phyloP scores from a whole-genome alignment of 192 early-diverging fungal genomes.

The Backusella australiensis region DNA sequence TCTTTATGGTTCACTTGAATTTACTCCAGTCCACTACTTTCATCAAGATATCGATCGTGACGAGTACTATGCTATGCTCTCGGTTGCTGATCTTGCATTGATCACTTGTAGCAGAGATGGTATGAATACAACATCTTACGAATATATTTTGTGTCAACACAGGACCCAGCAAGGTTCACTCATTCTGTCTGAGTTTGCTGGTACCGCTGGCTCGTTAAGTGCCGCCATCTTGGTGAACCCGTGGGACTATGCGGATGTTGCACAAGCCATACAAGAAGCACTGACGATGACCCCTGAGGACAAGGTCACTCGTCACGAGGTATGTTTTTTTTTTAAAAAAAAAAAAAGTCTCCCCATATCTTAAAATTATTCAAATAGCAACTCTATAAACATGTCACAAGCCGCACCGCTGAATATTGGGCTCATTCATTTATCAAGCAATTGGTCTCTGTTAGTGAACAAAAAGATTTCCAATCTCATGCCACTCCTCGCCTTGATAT shows the following conservation, averaged over 20 bases:
- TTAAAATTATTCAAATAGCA: constrained; percentile 18
- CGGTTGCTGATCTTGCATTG: constrained; percentile 89
- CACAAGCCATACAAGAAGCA: constrained; percentile 73
- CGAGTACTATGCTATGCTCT: constrained; percentile 96
- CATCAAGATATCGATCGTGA: constrained; percentile 92
- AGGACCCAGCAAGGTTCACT: constrained; percentile 72
- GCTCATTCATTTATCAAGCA: constrained; percentile 82
- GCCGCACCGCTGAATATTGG: constrained; percentile 91
- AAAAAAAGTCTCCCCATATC: not conserved
- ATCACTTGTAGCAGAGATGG: constrained; percentile 96
- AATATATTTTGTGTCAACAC: constrained; percentile 94
- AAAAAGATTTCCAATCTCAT: constrained; percentile 38
- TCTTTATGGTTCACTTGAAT: constrained; percentile 91
- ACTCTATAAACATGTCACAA: constrained; percentile 77
- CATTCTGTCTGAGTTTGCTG: constrained; percentile 97
- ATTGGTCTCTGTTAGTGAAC: constrained; percentile 51
- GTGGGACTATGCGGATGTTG: constrained; percentile 83
- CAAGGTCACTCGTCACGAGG: constrained; percentile 57
- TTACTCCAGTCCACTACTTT: constrained; percentile 92
- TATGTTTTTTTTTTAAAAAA: constrained; percentile 26
- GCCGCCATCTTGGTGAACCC: constrained; percentile 87
- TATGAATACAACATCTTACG: constrained; percentile 96
- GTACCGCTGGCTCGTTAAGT: constrained; percentile 82
- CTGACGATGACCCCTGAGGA: constrained; percentile 67
- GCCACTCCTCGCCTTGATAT: constrained; percentile 44